These are phyloP conservation scores for Magnaporthiopsis incrustans DNA, from an alignment of 2,329 filamentous ascomycete genomes.

Conservation along the genomic window DNA sequence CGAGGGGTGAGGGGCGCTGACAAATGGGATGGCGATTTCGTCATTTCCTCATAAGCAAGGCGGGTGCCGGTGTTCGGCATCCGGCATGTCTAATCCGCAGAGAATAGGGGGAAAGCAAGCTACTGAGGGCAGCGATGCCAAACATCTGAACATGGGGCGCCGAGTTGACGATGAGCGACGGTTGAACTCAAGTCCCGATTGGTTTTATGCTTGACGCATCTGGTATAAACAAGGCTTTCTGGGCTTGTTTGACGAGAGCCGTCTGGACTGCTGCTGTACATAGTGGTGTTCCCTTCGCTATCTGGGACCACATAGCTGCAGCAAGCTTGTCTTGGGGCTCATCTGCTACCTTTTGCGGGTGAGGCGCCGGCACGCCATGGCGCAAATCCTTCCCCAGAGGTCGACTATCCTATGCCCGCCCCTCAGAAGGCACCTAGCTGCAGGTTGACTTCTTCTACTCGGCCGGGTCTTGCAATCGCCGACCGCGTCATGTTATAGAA, in stretches of 20 bases:
- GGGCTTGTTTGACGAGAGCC: not conserved
- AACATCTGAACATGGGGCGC: too few relatives aligned
- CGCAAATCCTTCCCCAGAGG: not conserved
- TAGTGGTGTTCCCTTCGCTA: too few relatives aligned
- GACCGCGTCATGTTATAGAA: not conserved
- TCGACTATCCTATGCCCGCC: not conserved
- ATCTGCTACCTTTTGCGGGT: too few relatives aligned
- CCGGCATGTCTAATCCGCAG: not conserved
- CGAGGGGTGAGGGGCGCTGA: constrained; percentile 1
- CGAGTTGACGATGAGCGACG: too few relatives aligned
- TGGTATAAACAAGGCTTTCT: not conserved
- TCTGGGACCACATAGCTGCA: not conserved
- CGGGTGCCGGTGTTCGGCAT: not conserved
- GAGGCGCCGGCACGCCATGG: not conserved
- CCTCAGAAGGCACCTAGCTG: not conserved
- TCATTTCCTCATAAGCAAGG: not conserved
- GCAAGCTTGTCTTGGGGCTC: too few relatives aligned
- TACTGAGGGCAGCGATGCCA: not conserved
- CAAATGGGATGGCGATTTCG: constrained; percentile 1
- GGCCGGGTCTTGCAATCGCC: too few relatives aligned
- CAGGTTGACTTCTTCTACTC: not conserved
- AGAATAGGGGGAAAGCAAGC: not conserved
- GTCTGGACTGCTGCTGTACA: not conserved
- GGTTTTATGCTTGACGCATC: not conserved
- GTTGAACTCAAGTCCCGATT: not conserved